Evolutionary conservation across 345 rosid species (phyloP), one percentile per base, ranked within the genome.

Genomic region (Geranium brycei): DNA sequence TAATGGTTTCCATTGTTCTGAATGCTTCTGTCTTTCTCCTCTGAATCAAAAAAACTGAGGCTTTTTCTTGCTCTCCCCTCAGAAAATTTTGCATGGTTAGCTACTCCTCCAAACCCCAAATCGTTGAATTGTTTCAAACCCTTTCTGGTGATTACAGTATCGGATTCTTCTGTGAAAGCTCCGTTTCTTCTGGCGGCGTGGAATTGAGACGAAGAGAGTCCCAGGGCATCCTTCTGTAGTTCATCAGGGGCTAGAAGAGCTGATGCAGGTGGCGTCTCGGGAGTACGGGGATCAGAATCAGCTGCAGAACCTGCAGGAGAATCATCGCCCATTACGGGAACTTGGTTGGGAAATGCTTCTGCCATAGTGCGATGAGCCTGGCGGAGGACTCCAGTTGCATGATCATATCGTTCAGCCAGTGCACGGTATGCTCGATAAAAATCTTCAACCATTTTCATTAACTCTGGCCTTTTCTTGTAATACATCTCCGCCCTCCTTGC

Each of bases 401-500:
- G 84, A 79, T 91, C 92, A 61, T 95, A 95, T 83, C 99, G 85
- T 80, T 87, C 99, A 67, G 99, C 97, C 75, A 95, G 78, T 31
- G 96, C 96, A 73, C 99, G 95, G 64, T 95, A 95, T 3, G 92
- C 97, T 75, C 99, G 81, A 71, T 91, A 95, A 71, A 95, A 91
- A 78, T 95, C 99, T 83, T 95, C 99, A 4, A 95, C 97, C 83
- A 95, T 62, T 76, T 95, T 88, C 97, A 87, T 85, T 65, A 95
- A 89, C 76, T 95, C 97, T 19, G 99, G 97, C 51, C 99, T 87
- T 80, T 91, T 84, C 80, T 87, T 91, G 65, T 91, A 95, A 68
- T 95, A 95, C 99, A 95, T 88, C 67, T 95, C 99, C n/a, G 99
- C 99, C 77, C 97, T 80, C 76, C 92, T 84, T 55, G 99, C 99